These are phyloP conservation scores for Rhodotorula sphaerocarpa DNA, from an alignment of 768 basidiomycete species.

Conservation along the genomic window DNA sequence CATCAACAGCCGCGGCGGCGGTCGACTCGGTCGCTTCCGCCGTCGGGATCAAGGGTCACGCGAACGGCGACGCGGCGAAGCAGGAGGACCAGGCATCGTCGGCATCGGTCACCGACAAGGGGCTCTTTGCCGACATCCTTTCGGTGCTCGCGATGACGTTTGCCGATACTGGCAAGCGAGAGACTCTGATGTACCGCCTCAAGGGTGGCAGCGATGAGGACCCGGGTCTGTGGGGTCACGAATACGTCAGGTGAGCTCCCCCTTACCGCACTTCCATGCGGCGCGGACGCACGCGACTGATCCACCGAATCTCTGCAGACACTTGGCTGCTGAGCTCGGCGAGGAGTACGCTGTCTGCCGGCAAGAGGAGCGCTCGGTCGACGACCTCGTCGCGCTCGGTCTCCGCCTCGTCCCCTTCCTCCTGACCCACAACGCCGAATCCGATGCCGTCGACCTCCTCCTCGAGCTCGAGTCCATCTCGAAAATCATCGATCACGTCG, in stretches of 20 bases:
- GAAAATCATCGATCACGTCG: slow-evolving; percentile 66
- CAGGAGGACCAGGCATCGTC: background rate
- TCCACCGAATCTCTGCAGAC: slow-evolving; percentile 40
- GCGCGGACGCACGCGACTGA: background rate
- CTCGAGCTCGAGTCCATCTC: slow-evolving; percentile 86
- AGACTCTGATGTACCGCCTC: slow-evolving; percentile 86
- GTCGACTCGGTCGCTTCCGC: slow-evolving; percentile 48
- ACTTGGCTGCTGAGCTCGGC: slow-evolving; percentile 89
- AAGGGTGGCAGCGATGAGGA: slow-evolving; percentile 56
- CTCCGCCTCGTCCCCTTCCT: slow-evolving; percentile 82
- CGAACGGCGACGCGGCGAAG: slow-evolving; percentile 1
- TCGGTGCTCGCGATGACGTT: slow-evolving; percentile 99
- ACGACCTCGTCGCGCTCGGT: slow-evolving; percentile 68
- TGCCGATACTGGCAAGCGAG: slow-evolving; percentile 91
- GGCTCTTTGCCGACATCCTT: slow-evolving; percentile 89
- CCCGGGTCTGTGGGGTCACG: slow-evolving; percentile 97
- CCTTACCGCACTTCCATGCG: slow-evolving; percentile 1
- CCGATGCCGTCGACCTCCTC: slow-evolving; percentile 90
- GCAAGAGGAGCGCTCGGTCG: slow-evolving; percentile 49
- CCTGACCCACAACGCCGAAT: slow-evolving; percentile 88
- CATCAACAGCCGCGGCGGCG: slow-evolving; percentile 53
- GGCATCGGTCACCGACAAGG: slow-evolving; percentile 49
- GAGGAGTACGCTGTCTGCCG: slow-evolving; percentile 77
- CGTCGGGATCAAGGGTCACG: slow-evolving; percentile 5
- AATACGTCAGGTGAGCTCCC: slow-evolving; percentile 63